phyloP scores from a whole-genome alignment of 2,329 filamentous ascomycete genomes.

The Cercospora zeae-maydis region DNA sequence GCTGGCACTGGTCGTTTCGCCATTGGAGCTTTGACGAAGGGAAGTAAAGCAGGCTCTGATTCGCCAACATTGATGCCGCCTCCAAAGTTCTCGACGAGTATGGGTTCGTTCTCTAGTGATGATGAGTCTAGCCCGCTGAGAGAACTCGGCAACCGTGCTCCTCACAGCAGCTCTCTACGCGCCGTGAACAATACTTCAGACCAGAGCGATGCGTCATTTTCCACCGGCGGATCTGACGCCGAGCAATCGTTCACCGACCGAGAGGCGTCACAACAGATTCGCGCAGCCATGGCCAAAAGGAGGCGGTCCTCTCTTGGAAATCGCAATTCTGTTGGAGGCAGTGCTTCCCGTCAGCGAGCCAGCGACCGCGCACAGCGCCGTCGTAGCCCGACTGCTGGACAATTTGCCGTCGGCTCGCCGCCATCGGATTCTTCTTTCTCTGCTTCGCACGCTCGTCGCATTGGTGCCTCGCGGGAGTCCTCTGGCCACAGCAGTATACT shows the following conservation, averaged over 20 bases:
- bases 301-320: constrained; percentile 34
- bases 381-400: constrained; percentile 51
- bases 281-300: constrained; percentile 52
- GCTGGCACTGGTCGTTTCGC: constrained; percentile 65
- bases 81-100: constrained; percentile 58
- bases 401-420: constrained; percentile 44
- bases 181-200: constrained; percentile 26
- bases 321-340: constrained; percentile 36
- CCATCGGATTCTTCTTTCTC: constrained; percentile 61
- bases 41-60: constrained; percentile 61
- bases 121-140: constrained; percentile 52
- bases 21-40: constrained; percentile 67
- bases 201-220: constrained; percentile 27
- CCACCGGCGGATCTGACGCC: constrained; percentile 17
- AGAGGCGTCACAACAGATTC: constrained; percentile 28
- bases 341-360: constrained; percentile 26
- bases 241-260: constrained; percentile 27
- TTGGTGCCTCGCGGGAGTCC: constrained; percentile 59
- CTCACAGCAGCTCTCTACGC: constrained; percentile 31
- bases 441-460: constrained; percentile 61
- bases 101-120: constrained; percentile 56
- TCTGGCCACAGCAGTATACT: constrained; percentile 50
- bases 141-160: constrained; percentile 45
- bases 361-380: constrained; percentile 48
- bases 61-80: constrained; percentile 24